Base-by-base conservation (phyloP, 495 filamentous ascomycete genomes). In the Penicillium canariense region DNA sequence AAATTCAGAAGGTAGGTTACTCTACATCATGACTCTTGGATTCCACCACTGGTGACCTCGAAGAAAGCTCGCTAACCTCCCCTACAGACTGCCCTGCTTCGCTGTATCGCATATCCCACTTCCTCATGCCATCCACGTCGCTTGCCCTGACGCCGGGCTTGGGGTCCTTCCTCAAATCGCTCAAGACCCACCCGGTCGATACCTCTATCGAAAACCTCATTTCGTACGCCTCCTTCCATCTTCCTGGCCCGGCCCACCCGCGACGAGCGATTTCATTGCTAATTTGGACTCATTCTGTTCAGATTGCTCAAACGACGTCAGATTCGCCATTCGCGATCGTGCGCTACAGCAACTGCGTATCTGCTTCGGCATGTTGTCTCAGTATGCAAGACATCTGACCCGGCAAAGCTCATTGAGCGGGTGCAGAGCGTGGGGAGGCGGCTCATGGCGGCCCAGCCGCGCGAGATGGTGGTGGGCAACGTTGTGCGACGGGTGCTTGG, bases 401-500 rank as follows among this genome's bases (percentile, higher is more conserved):
- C 90, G 42, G 78, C 81, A 25, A 86, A 85, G 66, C 83, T 98
- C 47, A 82, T 97, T 27, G 79, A 86, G 49, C 84, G 86, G 40
- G 82, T 97, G 52, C 86, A 88, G 52, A 77, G 79, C 39, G 82
- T 91, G 35, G 94, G 93, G 27, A 79, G 81, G 52, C 80, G 82
- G 45, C 78, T 98, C 32, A 83, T 84, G 31, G 79, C 84, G 32
- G 91, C 94, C 10, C 90, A 94, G 55, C 93, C 94, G 12, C 77
- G 86, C 15, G 94, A 97, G 72, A 84, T 95, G 62, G 90, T 88
- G 3, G 91, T 96, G 22, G 93, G 93, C 42, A 98, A 97, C 60
- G 88, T 97, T 61, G 89, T 96, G 27, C 81, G 93, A 49, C 86
- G 94, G 51, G 87, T 97, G 15, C 74, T 98, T 18, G 91, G 90